Percentiles rank a stretch among this genome's conserved stretches.
Conservation (phyloP, 192 early-diverging fungal genomes). For the Phycomyces nitens region DNA sequence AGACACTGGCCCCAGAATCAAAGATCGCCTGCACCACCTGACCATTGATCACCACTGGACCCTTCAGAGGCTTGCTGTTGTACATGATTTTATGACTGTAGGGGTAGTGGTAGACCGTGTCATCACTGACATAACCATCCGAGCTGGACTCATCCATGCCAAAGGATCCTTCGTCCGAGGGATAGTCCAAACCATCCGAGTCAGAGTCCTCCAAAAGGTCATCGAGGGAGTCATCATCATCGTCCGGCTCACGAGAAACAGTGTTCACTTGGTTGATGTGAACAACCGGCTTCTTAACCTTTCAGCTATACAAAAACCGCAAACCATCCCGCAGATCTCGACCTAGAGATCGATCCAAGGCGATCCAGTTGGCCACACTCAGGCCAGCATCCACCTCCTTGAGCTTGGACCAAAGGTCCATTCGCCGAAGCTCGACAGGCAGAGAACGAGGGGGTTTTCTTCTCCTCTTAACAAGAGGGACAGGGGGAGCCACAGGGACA, state of each 20-base stretch:
- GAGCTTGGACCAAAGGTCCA: constrained; percentile 3
- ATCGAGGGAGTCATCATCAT: not conserved
- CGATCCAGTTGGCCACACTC: not conserved
- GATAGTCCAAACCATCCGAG: not conserved
- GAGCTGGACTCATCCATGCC: not conserved
- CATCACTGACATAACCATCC: not conserved
- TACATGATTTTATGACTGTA: not conserved
- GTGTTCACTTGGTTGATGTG: not conserved
- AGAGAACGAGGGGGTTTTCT: not conserved
- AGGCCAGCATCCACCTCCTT: not conserved
- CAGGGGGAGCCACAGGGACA: not conserved
- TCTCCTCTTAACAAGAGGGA: not conserved
- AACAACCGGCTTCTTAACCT: not conserved
- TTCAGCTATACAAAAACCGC: not conserved
- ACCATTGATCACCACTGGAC: not conserved
- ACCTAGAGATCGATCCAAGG: not conserved
- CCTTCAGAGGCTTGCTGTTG: not conserved
- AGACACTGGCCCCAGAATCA: constrained; percentile 11
- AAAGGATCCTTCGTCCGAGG: not conserved
- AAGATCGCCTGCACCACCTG: not conserved
- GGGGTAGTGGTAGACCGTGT: not conserved
- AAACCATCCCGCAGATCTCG: not conserved
- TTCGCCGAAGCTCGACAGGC: not conserved
- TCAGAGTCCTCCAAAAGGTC: constrained; percentile 2
- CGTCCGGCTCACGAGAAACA: not conserved